phyloP scores from a whole-genome alignment of 805 yeast genomes.

The Candida berthetii region DNA sequence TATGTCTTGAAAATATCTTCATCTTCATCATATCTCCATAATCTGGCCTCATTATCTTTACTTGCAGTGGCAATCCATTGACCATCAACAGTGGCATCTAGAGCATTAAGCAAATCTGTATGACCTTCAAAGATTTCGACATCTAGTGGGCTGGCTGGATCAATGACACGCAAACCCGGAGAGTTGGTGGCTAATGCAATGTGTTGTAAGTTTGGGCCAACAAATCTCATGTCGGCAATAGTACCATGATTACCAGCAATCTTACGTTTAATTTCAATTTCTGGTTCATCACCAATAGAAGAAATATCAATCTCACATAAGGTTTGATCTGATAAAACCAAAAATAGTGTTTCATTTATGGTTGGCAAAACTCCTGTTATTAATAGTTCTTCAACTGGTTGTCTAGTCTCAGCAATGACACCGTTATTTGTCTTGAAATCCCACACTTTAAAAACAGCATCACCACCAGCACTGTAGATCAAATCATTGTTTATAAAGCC shows the following conservation, averaged over 20 bases:
- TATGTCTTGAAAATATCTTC: constrained; percentile 34
- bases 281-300: constrained; percentile 19
- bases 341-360: constrained; percentile 30
- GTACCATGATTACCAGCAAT: constrained; percentile 96
- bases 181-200: constrained; percentile 93
- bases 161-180: constrained; percentile 74
- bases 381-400: constrained; percentile 69
- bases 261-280: constrained; percentile 40
- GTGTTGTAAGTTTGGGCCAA: constrained; percentile 50
- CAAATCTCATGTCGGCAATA: constrained; percentile 80
- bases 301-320: constrained; percentile 42
- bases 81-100: constrained; percentile 79
- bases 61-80: constrained; percentile 88
- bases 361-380: constrained; percentile 52
- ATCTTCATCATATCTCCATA: constrained; percentile 66
- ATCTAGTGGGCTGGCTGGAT: constrained; percentile 53
- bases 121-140: constrained; percentile 74
- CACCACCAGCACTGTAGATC: constrained; percentile 81
- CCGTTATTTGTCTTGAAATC: constrained; percentile 50
- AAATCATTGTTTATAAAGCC: constrained; percentile 71
- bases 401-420: constrained; percentile 30
- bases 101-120: constrained; percentile 71
- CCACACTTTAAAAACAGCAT: constrained; percentile 64
- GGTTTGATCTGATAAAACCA: constrained; percentile 83
- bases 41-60: constrained; percentile 77